Base-by-base conservation (phyloP, 768 basidiomycete species). In the Russula griseocarnosa region DNA sequence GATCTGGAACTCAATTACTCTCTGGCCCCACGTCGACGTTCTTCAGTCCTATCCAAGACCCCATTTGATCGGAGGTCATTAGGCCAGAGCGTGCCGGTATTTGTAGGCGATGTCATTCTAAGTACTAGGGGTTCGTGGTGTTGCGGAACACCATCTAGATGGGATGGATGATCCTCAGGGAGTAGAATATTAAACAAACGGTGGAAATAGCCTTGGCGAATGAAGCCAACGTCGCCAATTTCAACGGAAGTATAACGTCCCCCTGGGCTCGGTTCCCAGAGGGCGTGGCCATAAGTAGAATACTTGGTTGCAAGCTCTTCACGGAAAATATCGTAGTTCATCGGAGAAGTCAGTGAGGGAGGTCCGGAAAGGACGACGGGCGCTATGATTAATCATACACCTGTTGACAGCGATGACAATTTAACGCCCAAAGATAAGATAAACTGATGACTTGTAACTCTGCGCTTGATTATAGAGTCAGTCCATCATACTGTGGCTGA, bases 151-250 rank as follows among this genome's bases (percentile, higher is more conserved):
- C 55, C 28, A 22, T 44, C 42, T 20, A 30, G 28, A 32, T 44
- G 42, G 28, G 55, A 44, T 44, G 18, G 24, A 28, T 57, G 6
- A n/a, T 44, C 42, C 16, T 11, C 28, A 14, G 55, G 28, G 6
- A 44, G 28, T 44, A 57, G 28, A n/a, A 42, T 30, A 30, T 57
- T 46, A 32, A 61, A 58, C 7, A 51, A 36, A 22, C 38, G 61
- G 26, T 46, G 55, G 55, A 57, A 57, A n/a, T n/a, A 32, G 40
- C 55, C 40, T 28, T 42, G 18, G 24, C 55, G 55, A 32, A 32
- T 46, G 55, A 46, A 57, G 32, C 55, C 55, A 30, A 57, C 55
- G 26, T 56, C 55, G 26, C 55, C 55, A 9, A 56, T n/a, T 24
- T 56, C 38, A 11, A 56, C 55, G 1, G 40, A 8, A 13, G 40